Evolutionary conservation across 805 yeast genomes (phyloP).

Genomic region (Lipomyces starkeyi): DNA sequence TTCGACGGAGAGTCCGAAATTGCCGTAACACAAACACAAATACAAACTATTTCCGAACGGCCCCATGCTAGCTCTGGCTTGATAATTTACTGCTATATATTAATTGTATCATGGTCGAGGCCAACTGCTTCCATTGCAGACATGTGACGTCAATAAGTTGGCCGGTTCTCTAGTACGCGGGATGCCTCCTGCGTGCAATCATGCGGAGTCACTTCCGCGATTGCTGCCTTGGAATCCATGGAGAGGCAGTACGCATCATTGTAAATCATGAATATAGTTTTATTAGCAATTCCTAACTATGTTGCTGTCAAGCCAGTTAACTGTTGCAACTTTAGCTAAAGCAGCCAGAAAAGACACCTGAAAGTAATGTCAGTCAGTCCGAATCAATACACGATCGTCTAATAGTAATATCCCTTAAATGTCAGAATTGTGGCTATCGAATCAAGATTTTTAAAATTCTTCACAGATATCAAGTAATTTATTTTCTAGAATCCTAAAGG

Average conservation of each 20-base stretch:
- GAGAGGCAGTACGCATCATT: not conserved
- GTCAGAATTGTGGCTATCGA: not conserved
- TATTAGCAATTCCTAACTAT: not conserved
- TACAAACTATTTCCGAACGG: too few relatives aligned
- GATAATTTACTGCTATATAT: too few relatives aligned
- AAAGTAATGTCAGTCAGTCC: not conserved
- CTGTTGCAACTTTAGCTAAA: not conserved
- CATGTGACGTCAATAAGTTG: too few relatives aligned
- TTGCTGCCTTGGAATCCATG: too few relatives aligned
- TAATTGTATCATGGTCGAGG: too few relatives aligned
- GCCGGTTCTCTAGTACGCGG: too few relatives aligned
- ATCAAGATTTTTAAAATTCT: not conserved
- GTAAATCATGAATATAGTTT: not conserved
- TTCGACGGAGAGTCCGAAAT: too few relatives aligned
- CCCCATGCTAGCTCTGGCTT: too few relatives aligned
- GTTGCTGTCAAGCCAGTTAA: not conserved
- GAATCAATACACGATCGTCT: not conserved
- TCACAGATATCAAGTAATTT: conserved; percentile 1
- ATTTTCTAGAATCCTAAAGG: not conserved
- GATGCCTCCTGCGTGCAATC: not conserved
- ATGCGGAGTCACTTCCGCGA: too few relatives aligned
- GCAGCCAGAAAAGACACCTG: not conserved
- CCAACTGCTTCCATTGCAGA: too few relatives aligned
- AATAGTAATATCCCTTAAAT: not conserved
- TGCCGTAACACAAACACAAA: too few relatives aligned